Conservation (phyloP, 192 early-diverging fungal genomes). For the Entrophospora sp. region DNA sequence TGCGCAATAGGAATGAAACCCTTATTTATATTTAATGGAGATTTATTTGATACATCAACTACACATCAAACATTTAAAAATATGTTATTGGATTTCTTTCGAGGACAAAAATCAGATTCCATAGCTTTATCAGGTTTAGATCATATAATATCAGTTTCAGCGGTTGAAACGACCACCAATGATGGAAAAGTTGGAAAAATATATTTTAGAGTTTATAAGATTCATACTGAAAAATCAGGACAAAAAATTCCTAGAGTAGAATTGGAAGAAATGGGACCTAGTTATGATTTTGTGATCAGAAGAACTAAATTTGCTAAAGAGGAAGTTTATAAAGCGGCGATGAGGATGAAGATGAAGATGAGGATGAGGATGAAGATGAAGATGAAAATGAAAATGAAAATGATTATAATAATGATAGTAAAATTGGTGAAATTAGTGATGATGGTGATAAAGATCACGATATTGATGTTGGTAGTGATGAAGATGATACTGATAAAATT, state of each 20-base stretch:
- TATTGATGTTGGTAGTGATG: no score
- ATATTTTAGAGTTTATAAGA: constrained; percentile 74
- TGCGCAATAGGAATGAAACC: constrained; percentile 84
- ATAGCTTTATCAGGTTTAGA: constrained; percentile 83
- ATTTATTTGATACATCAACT: constrained; percentile 66
- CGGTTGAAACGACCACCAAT: constrained; percentile 26
- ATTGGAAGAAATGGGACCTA: constrained; percentile 89
- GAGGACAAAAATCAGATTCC: constrained; percentile 63
- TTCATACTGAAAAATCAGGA: constrained; percentile 81
- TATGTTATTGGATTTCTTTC: constrained; percentile 84
- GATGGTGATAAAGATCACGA: no score
- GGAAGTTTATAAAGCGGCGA: constrained; percentile 83
- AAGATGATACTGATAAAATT: no score
- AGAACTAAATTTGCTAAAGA: constrained; percentile 61
- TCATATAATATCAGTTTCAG: constrained; percentile 79
- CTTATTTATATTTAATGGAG: constrained; percentile 83
- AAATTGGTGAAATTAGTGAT: no score
- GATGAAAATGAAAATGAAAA: no score
- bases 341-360: no score
- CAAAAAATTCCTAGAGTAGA: constrained; percentile 82
- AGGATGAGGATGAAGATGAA: no score
- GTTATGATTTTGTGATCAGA: constrained; percentile 70
- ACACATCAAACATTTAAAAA: constrained; percentile 69
- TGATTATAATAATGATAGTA: no score
- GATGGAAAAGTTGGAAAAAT: constrained; percentile 58